Evolutionary conservation across 2,329 filamentous ascomycete genomes (phyloP).

Genomic region (Xylariaceae sp.): DNA sequence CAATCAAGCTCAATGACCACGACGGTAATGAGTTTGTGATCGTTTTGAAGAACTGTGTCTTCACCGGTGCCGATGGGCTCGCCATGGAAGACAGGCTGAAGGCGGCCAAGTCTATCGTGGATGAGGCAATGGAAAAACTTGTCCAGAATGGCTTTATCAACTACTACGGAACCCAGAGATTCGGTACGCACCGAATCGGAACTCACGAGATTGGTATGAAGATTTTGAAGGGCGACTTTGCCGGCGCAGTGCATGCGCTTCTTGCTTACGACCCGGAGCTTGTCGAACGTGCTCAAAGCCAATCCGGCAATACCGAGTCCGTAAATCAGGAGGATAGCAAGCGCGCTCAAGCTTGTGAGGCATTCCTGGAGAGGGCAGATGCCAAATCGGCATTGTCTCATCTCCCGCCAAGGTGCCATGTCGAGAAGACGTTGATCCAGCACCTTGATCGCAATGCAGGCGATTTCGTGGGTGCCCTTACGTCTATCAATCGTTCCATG

Average conservation of each 20-base stretch:
- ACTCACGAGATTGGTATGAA: constrained; percentile 81
- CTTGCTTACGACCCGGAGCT: constrained; percentile 65
- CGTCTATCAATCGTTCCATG: constrained; percentile 73
- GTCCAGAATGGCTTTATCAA: constrained; percentile 81
- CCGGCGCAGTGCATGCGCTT: constrained; percentile 73
- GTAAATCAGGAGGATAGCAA: constrained; percentile 68
- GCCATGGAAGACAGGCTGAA: constrained; percentile 45
- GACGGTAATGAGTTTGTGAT: constrained; percentile 90
- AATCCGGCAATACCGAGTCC: constrained; percentile 35
- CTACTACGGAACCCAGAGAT: constrained; percentile 96
- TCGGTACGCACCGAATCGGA: constrained; percentile 79
- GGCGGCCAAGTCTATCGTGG: constrained; percentile 45
- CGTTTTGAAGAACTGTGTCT: constrained; percentile 77
- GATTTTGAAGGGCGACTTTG: constrained; percentile 75
- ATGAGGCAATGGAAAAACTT: constrained; percentile 60
- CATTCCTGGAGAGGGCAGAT: constrained; percentile 61
- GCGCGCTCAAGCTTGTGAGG: constrained; percentile 71
- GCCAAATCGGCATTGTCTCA: constrained; percentile 56
- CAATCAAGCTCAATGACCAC: constrained; percentile 77
- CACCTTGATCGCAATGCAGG: constrained; percentile 57
- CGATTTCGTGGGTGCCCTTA: constrained; percentile 78
- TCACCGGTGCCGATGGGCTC: constrained; percentile 42
- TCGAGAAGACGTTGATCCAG: constrained; percentile 72
- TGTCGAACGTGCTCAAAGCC: constrained; percentile 30
- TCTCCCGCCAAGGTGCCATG: constrained; percentile 75